Evolutionary conservation across 2,329 filamentous ascomycete species (phyloP).

Genomic region (Hypoxylon sp.): DNA sequence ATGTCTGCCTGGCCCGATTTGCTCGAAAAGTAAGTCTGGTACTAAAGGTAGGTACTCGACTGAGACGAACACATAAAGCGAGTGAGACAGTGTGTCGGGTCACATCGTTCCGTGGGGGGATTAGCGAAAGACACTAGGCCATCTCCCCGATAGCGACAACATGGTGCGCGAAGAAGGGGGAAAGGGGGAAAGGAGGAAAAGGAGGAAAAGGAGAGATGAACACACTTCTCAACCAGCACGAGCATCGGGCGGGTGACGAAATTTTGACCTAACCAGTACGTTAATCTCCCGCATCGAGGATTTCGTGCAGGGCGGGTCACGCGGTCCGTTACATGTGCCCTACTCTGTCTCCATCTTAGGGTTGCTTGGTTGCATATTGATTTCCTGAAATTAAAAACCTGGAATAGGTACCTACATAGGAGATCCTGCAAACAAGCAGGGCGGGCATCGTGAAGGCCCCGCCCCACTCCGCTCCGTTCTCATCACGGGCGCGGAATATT

Average conservation of each 20-base stretch:
- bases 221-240: constrained; percentile 12
- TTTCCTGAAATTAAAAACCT: constrained; percentile 23
- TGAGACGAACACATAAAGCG: constrained; percentile 20
- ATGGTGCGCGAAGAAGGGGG: constrained; percentile 14
- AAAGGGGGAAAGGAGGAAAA: too few relatives aligned
- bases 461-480: constrained; percentile 42
- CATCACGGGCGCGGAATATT: constrained; percentile 31
- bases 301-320: constrained; percentile 34
- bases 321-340: constrained; percentile 20
- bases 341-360: constrained; percentile 20
- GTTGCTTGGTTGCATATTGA: constrained; percentile 23
- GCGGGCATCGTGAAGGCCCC: constrained; percentile 34
- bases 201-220: constrained; percentile 12
- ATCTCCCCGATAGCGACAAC: constrained; percentile 11
- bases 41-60: constrained; percentile 14
- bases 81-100: constrained; percentile 29
- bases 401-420: too few relatives aligned
- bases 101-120: constrained; percentile 25
- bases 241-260: constrained; percentile 7
- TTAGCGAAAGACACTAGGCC: constrained; percentile 18
- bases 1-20: constrained; percentile 15
- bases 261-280: constrained; percentile 22
- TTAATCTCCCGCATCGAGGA: constrained; percentile 10
- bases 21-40: constrained; percentile 21
- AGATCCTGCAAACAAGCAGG: constrained; percentile 7